A percentile compares a stretch with the other conserved stretches of the same genome.
These are phyloP conservation scores for Blastobotrys buckinghamii DNA, from an alignment of 1,139 yeast genomes.

Conservation along the genomic window DNA sequence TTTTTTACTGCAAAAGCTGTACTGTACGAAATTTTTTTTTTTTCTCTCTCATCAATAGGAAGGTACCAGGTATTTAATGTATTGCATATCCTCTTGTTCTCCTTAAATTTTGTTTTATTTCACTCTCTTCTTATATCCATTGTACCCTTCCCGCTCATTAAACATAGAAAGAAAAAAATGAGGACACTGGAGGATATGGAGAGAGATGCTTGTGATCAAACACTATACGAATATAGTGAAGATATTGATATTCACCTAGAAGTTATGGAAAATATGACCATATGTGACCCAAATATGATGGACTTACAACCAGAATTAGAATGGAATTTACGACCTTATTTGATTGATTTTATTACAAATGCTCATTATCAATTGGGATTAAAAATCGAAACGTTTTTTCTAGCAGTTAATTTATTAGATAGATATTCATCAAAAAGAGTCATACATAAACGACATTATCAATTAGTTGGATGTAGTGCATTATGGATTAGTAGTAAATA, in stretches of 20 bases:
- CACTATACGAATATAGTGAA: constrained; percentile 4
- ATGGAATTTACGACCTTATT: constrained; percentile 89
- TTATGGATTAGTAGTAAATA: constrained; percentile 94
- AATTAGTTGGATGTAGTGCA: constrained; percentile 87
- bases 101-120: background rate
- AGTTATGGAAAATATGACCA: constrained; percentile 18
- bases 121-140: no score
- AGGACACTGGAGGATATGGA: constrained; percentile 9
- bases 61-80: background rate
- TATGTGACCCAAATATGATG: constrained; percentile 51
- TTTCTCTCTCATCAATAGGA: background rate
- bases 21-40: background rate
- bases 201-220: constrained; percentile 7
- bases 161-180: background rate
- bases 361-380: constrained; percentile 72
- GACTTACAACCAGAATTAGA: constrained; percentile 88
- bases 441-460: constrained; percentile 89
- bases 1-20: no score
- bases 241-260: constrained; percentile 5
- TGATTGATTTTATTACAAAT: constrained; percentile 77
- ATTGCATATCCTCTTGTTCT: background rate
- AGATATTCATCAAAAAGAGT: constrained; percentile 87
- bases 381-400: constrained; percentile 71
- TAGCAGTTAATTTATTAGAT: constrained; percentile 78
- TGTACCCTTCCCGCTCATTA: background rate